A percentile compares a stretch with the other conserved stretches of the same genome.
These are phyloP conservation scores for Paxillus rubicundulus DNA, from an alignment of 768 basidiomycete genomes.

Conservation along the genomic window DNA sequence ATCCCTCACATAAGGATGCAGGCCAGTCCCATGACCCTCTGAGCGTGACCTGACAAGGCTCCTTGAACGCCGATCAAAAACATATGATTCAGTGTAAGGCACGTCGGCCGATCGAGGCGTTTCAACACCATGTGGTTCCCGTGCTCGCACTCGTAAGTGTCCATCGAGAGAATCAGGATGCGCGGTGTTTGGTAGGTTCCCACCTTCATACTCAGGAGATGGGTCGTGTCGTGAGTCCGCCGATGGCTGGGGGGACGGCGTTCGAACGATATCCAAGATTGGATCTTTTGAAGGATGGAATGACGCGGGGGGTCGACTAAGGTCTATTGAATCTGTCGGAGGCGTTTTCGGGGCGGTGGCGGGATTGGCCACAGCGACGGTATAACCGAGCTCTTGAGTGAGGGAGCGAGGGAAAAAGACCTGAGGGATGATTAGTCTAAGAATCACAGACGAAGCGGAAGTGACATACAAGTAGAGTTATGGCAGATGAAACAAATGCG, in stretches of 20 bases:
- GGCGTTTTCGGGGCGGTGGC: slow-evolving; percentile 26
- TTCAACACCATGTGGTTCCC: slow-evolving; percentile 15
- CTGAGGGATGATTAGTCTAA: slow-evolving; percentile 31
- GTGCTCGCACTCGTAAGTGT: slow-evolving; percentile 23
- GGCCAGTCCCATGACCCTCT: slow-evolving; percentile 21
- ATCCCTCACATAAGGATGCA: slow-evolving; percentile 31
- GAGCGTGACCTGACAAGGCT: slow-evolving; percentile 29
- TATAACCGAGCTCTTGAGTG: slow-evolving; percentile 61
- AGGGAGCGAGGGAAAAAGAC: slow-evolving; percentile 80
- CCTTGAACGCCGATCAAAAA: slow-evolving; percentile 29
- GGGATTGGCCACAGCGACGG: slow-evolving; percentile 30
- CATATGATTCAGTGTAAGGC: slow-evolving; percentile 18
- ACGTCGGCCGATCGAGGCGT: slow-evolving; percentile 5
- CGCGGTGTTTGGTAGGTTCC: slow-evolving; percentile 20
- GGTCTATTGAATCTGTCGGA: slow-evolving; percentile 20
- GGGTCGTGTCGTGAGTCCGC: slow-evolving; percentile 28
- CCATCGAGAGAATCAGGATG: slow-evolving; percentile 20
- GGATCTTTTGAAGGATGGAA: slow-evolving; percentile 22
- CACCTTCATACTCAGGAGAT: slow-evolving; percentile 42
- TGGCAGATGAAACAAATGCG: slow-evolving; percentile 74
- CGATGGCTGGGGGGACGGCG: slow-evolving; percentile 17
- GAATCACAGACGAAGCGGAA: neutral
- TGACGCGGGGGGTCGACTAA: slow-evolving; percentile 10
- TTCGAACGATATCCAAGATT: slow-evolving; percentile 22
- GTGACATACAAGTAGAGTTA: slow-evolving; percentile 67